These are phyloP conservation scores for Aureobasidium sp. DNA, from an alignment of 2,329 filamentous ascomycete genomes.

Conservation along the genomic window DNA sequence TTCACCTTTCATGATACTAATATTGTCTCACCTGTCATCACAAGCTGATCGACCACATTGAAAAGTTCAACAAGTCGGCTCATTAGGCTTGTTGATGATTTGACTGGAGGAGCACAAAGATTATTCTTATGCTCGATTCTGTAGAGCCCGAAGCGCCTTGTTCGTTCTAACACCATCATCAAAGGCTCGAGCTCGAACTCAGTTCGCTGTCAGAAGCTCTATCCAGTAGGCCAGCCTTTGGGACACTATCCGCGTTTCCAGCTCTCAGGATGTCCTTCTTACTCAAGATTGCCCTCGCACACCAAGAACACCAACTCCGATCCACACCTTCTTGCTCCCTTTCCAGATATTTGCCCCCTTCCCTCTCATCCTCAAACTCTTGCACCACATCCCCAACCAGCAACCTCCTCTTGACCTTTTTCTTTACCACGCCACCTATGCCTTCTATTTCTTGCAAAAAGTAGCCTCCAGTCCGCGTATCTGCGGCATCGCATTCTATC, in stretches of 20 bases:
- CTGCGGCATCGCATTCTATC: slow-evolving; percentile 62
- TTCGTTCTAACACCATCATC: not conserved
- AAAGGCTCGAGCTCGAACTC: slow-evolving; percentile 5
- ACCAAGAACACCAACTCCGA: slow-evolving; percentile 92
- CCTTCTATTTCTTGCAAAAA: slow-evolving; percentile 83
- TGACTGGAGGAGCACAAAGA: not conserved
- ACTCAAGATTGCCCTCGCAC: slow-evolving; percentile 65
- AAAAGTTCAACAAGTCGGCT: not conserved
- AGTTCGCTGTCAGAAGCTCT: not conserved
- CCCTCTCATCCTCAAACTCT: slow-evolving; percentile 74
- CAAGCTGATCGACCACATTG: not conserved
- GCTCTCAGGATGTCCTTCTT: slow-evolving; percentile 35
- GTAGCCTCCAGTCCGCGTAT: slow-evolving; percentile 56
- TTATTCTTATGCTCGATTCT: not conserved
- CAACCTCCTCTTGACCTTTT: slow-evolving; percentile 76
- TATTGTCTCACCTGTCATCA: not conserved
- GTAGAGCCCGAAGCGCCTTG: not conserved
- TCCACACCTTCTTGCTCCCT: slow-evolving; percentile 62
- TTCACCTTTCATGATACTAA: not conserved
- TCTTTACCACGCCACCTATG: slow-evolving; percentile 80
- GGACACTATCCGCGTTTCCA: slow-evolving; percentile 5
- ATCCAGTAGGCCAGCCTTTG: not conserved
- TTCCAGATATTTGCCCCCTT: slow-evolving; percentile 57
- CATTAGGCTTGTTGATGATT: not conserved
- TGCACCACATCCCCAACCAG: slow-evolving; percentile 76